A percentile compares a stretch with the other conserved stretches of the same genome.
These are phyloP conservation scores for Starmera pachycereana DNA, from an alignment of 805 yeast genomes.

Conservation along the genomic window DNA sequence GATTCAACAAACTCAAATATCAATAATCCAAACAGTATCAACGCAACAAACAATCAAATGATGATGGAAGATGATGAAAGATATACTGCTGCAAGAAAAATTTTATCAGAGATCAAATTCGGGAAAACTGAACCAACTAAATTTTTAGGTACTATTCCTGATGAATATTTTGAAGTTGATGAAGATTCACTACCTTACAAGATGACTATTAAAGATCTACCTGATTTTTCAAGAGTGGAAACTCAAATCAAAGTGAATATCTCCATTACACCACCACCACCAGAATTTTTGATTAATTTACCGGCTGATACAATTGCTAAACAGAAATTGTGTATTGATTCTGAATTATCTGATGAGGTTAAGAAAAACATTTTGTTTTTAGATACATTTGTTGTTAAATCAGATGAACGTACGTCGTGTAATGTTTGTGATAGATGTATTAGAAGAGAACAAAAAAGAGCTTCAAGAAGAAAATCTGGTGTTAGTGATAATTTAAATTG, in stretches of 20 bases:
- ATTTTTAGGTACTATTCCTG: conserved; percentile 17
- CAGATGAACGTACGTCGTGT: conserved; percentile 33
- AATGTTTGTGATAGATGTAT: conserved; percentile 83
- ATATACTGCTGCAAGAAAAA: conserved; percentile 15
- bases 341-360: conserved; percentile 33
- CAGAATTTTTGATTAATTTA: conserved; percentile 60
- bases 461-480: conserved; percentile 83
- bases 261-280: conserved; percentile 65
- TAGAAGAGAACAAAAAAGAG: conserved; percentile 88
- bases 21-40: too few species aligned
- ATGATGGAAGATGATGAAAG: conserved; percentile 6
- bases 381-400: conserved; percentile 66
- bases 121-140: conserved; percentile 15
- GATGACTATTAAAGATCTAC: conserved; percentile 51
- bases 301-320: conserved; percentile 86
- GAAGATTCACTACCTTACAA: conserved; percentile 29
- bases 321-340: conserved; percentile 62
- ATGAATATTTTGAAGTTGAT: conserved; percentile 18
- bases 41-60: too few species aligned
- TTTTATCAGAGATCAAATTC: conserved; percentile 16
- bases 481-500: conserved; percentile 68
- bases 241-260: conserved; percentile 82
- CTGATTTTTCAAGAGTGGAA: conserved; percentile 82
- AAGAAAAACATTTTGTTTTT: conserved; percentile 48
- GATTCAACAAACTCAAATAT: too few species aligned